These are phyloP conservation scores for Geranium rotundifolium DNA, from an alignment of 345 rosid species.

Conservation along the genomic window DNA sequence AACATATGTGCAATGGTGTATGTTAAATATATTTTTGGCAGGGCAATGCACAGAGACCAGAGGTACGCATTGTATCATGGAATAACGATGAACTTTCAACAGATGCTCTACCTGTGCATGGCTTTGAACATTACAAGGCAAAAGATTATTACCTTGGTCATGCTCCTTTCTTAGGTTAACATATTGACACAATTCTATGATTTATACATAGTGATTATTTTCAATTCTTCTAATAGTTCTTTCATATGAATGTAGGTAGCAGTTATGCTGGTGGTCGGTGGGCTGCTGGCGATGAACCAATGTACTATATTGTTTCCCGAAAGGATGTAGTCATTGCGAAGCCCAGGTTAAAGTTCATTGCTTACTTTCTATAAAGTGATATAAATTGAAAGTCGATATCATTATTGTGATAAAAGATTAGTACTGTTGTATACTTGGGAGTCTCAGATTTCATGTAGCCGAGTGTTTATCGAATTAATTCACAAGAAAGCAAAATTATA, in stretches of 20 bases:
- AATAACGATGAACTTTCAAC: conserved; percentile 93
- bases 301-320: conserved; percentile 87
- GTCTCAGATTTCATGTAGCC: background rate
- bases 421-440: background rate
- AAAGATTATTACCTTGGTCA: conserved; percentile 96
- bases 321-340: conserved; percentile 99
- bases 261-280: conserved; percentile 99
- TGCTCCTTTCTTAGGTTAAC: conserved; percentile 91
- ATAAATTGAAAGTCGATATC: background rate
- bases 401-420: background rate
- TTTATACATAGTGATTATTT: conserved; percentile 10
- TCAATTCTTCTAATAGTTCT: conserved; percentile 11
- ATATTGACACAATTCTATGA: conserved; percentile 12
- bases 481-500: background rate
- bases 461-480: background rate
- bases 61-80: conserved; percentile 87
- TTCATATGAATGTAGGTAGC: conserved; percentile 53
- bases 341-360: conserved; percentile 54
- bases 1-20: background rate
- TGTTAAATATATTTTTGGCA: conserved; percentile 24
- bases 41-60: conserved; percentile 98
- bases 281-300: conserved; percentile 98
- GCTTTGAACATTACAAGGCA: conserved; percentile 96
- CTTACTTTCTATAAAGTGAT: conserved; percentile 1
- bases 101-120: conserved; percentile 93